Conservation (phyloP, 1,139 yeast genomes). For the Magnusiomyces tetraspermus region DNA sequence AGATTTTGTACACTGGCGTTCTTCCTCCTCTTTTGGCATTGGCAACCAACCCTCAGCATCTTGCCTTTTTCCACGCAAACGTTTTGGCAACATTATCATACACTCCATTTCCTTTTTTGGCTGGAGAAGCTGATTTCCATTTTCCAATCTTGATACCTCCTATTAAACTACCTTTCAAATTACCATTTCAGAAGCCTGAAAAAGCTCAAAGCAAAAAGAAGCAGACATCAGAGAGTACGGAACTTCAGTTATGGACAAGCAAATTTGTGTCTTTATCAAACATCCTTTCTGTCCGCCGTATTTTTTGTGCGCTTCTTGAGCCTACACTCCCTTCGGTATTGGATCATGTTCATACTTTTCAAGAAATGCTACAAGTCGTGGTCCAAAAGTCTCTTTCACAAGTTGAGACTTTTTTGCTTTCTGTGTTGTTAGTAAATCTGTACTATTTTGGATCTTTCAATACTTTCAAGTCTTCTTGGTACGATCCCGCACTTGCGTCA, state of each 20-base stretch:
- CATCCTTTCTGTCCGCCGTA: conserved; percentile 3
- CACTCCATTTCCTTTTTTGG: not conserved
- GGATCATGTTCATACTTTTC: conserved; percentile 6
- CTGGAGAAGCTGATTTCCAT: not conserved
- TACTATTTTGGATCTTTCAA: conserved; percentile 5
- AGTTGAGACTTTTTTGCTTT: conserved; percentile 5
- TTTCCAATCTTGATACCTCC: not conserved
- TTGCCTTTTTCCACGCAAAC: conserved; percentile 6
- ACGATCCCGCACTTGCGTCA: not conserved
- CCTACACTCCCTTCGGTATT: conserved; percentile 5
- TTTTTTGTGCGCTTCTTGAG: conserved; percentile 4
- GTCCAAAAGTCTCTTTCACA: conserved; percentile 3
- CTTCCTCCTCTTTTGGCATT: conserved; percentile 6
- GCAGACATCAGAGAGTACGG: not conserved
- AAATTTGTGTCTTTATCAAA: not conserved
- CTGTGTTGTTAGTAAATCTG: conserved; percentile 2
- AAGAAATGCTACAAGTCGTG: not conserved
- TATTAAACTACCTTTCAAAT: not conserved
- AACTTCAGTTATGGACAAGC: not conserved
- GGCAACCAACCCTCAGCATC: conserved; percentile 6
- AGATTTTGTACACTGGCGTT: conserved; percentile 2
- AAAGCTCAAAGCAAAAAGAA: not conserved
- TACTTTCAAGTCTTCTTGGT: conserved; percentile 1
- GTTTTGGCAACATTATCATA: conserved; percentile 2
- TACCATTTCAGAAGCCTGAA: not conserved